Percentiles rank a stretch among this genome's conserved stretches.
Evolutionary conservation across 495 filamentous ascomycete species (phyloP).

Genomic region (Darksidea phi): DNA sequence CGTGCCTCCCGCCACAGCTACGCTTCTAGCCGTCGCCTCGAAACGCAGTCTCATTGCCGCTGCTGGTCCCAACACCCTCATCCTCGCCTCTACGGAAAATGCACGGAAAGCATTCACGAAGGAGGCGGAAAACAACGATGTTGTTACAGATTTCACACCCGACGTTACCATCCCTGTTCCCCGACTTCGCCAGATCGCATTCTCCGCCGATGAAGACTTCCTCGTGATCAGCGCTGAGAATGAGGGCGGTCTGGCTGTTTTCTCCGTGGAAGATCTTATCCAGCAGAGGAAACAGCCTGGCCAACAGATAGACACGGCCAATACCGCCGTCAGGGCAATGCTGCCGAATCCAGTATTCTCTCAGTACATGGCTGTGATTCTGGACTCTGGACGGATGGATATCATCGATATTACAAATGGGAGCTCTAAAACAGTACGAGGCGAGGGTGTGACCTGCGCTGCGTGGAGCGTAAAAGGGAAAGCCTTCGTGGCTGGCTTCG

Average conservation of each 20-base stretch:
- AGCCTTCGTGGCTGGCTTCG: constrained; percentile 85
- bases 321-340: constrained; percentile 68
- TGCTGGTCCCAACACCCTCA: constrained; percentile 74
- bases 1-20: constrained; percentile 74
- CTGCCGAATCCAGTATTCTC: constrained; percentile 74
- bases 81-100: constrained; percentile 72
- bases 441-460: constrained; percentile 74
- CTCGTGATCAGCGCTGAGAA: constrained; percentile 79
- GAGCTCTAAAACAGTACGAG: constrained; percentile 44
- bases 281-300: constrained; percentile 63
- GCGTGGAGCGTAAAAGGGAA: constrained; percentile 93
- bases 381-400: constrained; percentile 72
- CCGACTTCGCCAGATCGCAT: constrained; percentile 83
- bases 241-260: constrained; percentile 80
- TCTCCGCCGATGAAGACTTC: constrained; percentile 79
- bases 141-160: constrained; percentile 66
- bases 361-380: constrained; percentile 73
- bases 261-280: constrained; percentile 65
- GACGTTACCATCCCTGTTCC: constrained; percentile 69
- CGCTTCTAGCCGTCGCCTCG: constrained; percentile 82
- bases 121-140: constrained; percentile 55
- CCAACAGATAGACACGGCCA: constrained; percentile 75
- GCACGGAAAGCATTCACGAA: constrained; percentile 69
- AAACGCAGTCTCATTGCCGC: constrained; percentile 81
- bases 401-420: constrained; percentile 73